A percentile compares a stretch with the other conserved stretches of the same genome.
Conservation (phyloP, 169 alveolate genomes). For the Neospora caninum region DNA sequence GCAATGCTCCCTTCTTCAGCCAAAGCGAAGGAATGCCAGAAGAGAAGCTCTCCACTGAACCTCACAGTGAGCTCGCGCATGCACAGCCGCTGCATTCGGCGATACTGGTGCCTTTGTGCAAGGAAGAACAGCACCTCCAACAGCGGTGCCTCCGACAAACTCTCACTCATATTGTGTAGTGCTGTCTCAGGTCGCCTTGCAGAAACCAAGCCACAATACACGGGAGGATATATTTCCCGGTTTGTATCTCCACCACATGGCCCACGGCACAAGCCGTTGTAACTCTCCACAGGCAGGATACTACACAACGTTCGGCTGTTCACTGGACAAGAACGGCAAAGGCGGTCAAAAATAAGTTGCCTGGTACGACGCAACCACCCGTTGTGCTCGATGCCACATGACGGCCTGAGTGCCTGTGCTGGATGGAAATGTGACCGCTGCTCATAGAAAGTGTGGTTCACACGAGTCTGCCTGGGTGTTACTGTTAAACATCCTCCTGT, state of each 20-base stretch:
- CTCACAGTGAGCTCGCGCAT: slow-evolving; percentile 22
- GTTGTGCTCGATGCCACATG: too few species aligned
- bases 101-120: slow-evolving; percentile 20
- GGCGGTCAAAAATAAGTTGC: background rate
- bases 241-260: too few species aligned
- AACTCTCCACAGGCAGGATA: background rate
- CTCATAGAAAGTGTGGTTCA: too few species aligned
- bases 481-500: too few species aligned
- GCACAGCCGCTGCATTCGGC: background rate
- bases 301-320: background rate
- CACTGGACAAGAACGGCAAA: background rate
- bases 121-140: background rate
- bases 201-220: background rate
- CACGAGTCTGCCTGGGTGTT: too few species aligned
- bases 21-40: slow-evolving; percentile 24
- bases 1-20: slow-evolving; percentile 11
- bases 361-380: too few species aligned
- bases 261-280: too few species aligned
- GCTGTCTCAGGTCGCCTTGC: background rate
- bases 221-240: too few species aligned
- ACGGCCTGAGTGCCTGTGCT: too few species aligned
- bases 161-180: background rate
- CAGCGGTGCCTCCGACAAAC: background rate
- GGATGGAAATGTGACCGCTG: too few species aligned
- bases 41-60: slow-evolving; percentile 16